These are phyloP conservation scores for Moesziomyces aphidis DNA, from an alignment of 1,284 basidiomycete genomes.

Conservation along the genomic window DNA sequence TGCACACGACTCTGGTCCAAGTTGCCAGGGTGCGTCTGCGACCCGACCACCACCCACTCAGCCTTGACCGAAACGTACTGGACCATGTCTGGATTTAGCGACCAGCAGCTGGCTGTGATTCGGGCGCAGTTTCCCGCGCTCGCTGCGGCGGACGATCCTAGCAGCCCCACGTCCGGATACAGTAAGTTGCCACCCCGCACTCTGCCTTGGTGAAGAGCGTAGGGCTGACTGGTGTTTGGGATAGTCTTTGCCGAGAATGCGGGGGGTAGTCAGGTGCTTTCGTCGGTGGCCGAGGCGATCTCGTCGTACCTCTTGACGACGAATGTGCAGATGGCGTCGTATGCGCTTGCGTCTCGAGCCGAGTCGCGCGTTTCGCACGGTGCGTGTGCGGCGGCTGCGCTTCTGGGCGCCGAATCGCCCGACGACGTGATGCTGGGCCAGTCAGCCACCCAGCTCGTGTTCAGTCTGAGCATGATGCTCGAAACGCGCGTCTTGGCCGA, in stretches of 20 bases:
- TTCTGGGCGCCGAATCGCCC: constrained; percentile 75
- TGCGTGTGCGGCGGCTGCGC: constrained; percentile 72
- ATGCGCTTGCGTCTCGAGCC: constrained; percentile 73
- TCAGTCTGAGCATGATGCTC: constrained; percentile 38
- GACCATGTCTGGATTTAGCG: neutral
- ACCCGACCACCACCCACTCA: neutral
- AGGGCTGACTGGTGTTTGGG: neutral
- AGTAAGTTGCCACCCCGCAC: neutral
- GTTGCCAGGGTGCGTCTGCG: too few species aligned
- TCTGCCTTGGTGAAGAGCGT: neutral
- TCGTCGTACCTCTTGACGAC: constrained; percentile 77
- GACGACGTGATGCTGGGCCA: constrained; percentile 77
- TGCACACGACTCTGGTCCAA: too few species aligned
- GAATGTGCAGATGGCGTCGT: constrained; percentile 78
- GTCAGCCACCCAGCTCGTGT: constrained; percentile 42
- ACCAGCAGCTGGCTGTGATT: constrained; percentile 4
- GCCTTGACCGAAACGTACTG: neutral
- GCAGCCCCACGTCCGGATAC: neutral
- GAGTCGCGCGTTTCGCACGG: constrained; percentile 74
- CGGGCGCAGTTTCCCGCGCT: constrained; percentile 27
- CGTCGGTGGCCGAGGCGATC: constrained; percentile 73
- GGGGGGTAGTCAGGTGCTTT: constrained; percentile 76
- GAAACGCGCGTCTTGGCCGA: constrained; percentile 21
- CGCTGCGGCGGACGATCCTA: constrained; percentile 5
- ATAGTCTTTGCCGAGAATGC: constrained; percentile 80